A percentile compares a stretch with the other conserved stretches of the same genome.
These are phyloP conservation scores for Diphasiastrum complanatum DNA, from an alignment of 83 land plant genomes.

Conservation along the genomic window DNA sequence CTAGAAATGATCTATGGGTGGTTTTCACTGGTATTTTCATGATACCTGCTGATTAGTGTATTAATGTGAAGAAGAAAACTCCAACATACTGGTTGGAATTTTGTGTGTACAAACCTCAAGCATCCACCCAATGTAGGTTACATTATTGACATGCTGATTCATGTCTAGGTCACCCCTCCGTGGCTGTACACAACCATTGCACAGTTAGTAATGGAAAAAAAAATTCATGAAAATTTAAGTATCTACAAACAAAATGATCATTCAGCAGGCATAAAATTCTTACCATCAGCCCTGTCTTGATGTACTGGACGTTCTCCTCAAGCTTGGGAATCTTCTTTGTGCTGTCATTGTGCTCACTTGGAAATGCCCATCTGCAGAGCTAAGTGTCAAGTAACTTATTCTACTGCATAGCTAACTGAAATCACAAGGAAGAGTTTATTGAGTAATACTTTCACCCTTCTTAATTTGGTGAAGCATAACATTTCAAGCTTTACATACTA, in stretches of 20 bases:
- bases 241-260: background rate
- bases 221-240: background rate
- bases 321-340: slow-evolving; percentile 62
- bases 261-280: slow-evolving; percentile 4
- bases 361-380: slow-evolving; percentile 58
- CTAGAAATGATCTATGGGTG: too few relatives aligned
- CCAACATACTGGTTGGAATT: background rate
- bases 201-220: background rate
- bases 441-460: too few relatives aligned
- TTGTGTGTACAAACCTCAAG: slow-evolving; percentile 74
- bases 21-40: too few relatives aligned
- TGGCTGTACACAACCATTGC: slow-evolving; percentile 45
- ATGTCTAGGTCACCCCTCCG: slow-evolving; percentile 89
- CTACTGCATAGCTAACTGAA: background rate
- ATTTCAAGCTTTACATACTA: background rate
- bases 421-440: too few relatives aligned
- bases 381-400: background rate
- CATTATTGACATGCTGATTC: slow-evolving; percentile 96
- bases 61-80: background rate
- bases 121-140: slow-evolving; percentile 89
- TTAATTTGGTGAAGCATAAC: too few relatives aligned
- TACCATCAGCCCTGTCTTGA: slow-evolving; percentile 58
- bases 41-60: background rate
- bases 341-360: slow-evolving; percentile 44
- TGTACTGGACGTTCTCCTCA: slow-evolving; percentile 53